Base-by-base conservation (phyloP, 1,284 basidiomycete genomes). In the Puccinia hordei region DNA sequence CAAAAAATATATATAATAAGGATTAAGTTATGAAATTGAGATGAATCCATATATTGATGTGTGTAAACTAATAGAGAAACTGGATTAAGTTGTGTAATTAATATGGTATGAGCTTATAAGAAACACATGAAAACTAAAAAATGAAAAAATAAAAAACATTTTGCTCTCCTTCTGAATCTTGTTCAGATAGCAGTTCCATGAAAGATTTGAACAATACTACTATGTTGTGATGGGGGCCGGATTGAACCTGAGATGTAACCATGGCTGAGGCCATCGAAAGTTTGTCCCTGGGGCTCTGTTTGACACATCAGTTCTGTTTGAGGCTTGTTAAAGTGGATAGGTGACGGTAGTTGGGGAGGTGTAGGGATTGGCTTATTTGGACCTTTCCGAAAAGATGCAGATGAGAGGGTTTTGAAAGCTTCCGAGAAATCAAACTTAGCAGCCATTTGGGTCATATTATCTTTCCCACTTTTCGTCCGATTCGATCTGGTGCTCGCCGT, bases 381-480 rank as follows among this genome's bases (percentile, higher is more conserved):
- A 8, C 51, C 22, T n/a, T 49, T 49, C 27, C 68, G 46, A 38
- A 53, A 49, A 53, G 68, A 53, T 51, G 46, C 46, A n/a, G 68
- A 53, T 51, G 68, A 71, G 51, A 51, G 49, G n/a, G 10, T 53
- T 53, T 71, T 49, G 22, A 51, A 71, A 51, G 68, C 46, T 71
- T 49, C 68, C 35, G 44, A 24, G 53, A 51, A 71, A 51, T 71
- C 44, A 38, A 51, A 53, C 44, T 71, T 71, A 12, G n/a, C n/a
- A n/a, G 24, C n/a, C 68, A 71, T 51, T 44, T 71, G 35, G 38
- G 46, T 38, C 68, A 51, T 51, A 24, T 33, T 53, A 33, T 53
- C 68, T 53, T 49, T 49, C 33, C 33, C 46, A 22, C 5, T 53
- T 51, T 46, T 53, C 33, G 68, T 35, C 6, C 51, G 68, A 3